These are phyloP conservation scores for Schizosaccharomyces japonicus DNA, from an alignment of 805 yeast genomes.

Conservation along the genomic window DNA sequence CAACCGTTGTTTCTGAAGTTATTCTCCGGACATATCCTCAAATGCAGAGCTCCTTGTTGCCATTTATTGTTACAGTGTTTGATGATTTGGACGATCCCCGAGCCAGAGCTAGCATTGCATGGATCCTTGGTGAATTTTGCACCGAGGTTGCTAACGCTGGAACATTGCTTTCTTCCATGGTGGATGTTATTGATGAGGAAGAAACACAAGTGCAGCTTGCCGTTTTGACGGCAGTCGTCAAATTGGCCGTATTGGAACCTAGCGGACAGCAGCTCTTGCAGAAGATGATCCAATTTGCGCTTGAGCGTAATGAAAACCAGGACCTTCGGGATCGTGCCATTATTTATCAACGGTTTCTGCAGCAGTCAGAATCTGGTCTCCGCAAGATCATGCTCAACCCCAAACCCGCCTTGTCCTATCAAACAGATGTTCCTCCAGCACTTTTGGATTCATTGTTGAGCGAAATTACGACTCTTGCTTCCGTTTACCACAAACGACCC, in stretches of 20 bases:
- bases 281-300: constrained; percentile 36
- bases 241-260: constrained; percentile 29
- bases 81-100: constrained; percentile 51
- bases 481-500: constrained; percentile 65
- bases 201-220: constrained; percentile 51
- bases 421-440: constrained; percentile 43
- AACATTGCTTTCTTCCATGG: constrained; percentile 21
- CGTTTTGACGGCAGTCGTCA: constrained; percentile 48
- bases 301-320: constrained; percentile 57
- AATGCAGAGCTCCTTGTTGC: constrained; percentile 24
- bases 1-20: constrained; percentile 50
- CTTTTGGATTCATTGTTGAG: constrained; percentile 62
- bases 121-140: constrained; percentile 64
- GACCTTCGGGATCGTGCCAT: constrained; percentile 70
- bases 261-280: constrained; percentile 33
- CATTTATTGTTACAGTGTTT: constrained; percentile 21
- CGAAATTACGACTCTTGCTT: constrained; percentile 58
- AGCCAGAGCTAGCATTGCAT: constrained; percentile 50
- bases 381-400: constrained; percentile 33
- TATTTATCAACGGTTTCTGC: constrained; percentile 59
- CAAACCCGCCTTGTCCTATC: constrained; percentile 38
- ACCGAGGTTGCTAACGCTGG: constrained; percentile 23
- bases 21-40: constrained; percentile 55
- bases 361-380: constrained; percentile 19
- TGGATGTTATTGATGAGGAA: constrained; percentile 32